Conservation (phyloP, 1,139 yeast species). For the Blastobotrys buckinghamii region DNA sequence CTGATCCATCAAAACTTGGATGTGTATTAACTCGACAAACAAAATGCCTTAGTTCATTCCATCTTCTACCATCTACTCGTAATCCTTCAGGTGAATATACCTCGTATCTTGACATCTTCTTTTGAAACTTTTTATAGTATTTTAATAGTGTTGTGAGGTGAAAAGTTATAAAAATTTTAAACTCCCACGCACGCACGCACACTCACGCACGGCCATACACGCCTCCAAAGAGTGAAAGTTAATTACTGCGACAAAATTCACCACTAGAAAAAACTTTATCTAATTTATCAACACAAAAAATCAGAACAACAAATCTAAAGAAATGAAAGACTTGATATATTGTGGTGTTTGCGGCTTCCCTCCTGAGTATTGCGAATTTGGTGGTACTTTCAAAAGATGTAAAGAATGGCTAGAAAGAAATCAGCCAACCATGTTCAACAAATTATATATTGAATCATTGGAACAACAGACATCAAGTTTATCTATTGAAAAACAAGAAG, state of each 20-base stretch:
- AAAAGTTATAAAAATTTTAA: no score
- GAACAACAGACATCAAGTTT: constrained; percentile 50
- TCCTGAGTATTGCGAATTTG: constrained; percentile 93
- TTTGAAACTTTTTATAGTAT: not conserved
- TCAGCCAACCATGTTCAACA: constrained; percentile 50
- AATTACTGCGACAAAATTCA: no score
- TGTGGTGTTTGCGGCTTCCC: constrained; percentile 86
- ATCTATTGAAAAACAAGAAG: constrained; percentile 72
- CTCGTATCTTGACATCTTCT: constrained; percentile 42
- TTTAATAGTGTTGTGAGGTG: no score
- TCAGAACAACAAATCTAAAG: not conserved
- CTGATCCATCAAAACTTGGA: constrained; percentile 87
- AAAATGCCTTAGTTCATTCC: constrained; percentile 85
- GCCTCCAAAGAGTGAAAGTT: no score
- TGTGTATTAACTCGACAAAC: constrained; percentile 81
- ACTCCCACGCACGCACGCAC: not conserved
- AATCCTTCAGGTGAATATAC: constrained; percentile 91
- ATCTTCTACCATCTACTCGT: constrained; percentile 86
- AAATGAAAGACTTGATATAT: constrained; percentile 39
- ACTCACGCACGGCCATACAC: no score
- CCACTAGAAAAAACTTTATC: not conserved
- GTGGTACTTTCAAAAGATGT: constrained; percentile 75
- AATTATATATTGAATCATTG: constrained; percentile 48
- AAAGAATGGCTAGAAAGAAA: constrained; percentile 69
- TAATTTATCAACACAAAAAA: not conserved